Evolutionary conservation across 1,284 basidiomycete species (phyloP).

Genomic region (Coniferiporia weirii): DNA sequence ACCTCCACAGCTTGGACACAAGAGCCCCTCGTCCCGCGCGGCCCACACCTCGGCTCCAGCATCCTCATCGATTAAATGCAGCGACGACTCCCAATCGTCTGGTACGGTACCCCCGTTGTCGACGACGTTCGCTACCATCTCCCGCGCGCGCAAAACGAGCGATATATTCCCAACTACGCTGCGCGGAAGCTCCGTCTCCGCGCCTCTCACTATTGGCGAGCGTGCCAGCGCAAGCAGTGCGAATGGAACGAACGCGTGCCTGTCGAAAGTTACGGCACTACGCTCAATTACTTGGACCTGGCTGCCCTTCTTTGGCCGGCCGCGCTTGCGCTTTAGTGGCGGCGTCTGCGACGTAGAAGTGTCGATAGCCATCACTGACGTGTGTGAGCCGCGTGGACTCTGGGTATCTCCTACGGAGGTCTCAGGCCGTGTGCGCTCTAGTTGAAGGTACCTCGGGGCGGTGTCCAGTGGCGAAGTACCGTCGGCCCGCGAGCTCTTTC

Average conservation of each 20-base stretch:
- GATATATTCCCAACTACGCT: slow-evolving; percentile 10
- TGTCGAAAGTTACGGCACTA: not conserved
- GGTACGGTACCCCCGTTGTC: not conserved
- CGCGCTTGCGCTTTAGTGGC: not conserved
- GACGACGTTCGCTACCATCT: not conserved
- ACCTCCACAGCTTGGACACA: slow-evolving; percentile 11
- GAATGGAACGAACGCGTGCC: not conserved
- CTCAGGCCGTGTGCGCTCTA: not conserved
- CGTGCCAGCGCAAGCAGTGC: slow-evolving; percentile 14
- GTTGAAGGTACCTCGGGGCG: not conserved
- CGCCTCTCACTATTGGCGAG: slow-evolving; percentile 16
- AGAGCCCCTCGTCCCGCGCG: slow-evolving; percentile 6
- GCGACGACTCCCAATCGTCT: not conserved
- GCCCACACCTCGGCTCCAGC: not conserved
- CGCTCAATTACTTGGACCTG: not conserved
- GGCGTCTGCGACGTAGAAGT: not conserved
- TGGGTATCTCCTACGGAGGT: not conserved
- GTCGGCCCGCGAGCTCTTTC: not conserved
- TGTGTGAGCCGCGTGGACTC: not conserved
- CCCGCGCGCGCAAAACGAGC: slow-evolving; percentile 6
- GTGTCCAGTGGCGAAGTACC: not conserved
- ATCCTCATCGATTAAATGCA: not conserved
- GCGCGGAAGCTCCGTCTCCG: slow-evolving; percentile 2
- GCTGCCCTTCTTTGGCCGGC: not conserved
- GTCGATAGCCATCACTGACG: not conserved